Conservation (phyloP, 2,329 filamentous ascomycete species). For the Cladosporium colombiae region DNA sequence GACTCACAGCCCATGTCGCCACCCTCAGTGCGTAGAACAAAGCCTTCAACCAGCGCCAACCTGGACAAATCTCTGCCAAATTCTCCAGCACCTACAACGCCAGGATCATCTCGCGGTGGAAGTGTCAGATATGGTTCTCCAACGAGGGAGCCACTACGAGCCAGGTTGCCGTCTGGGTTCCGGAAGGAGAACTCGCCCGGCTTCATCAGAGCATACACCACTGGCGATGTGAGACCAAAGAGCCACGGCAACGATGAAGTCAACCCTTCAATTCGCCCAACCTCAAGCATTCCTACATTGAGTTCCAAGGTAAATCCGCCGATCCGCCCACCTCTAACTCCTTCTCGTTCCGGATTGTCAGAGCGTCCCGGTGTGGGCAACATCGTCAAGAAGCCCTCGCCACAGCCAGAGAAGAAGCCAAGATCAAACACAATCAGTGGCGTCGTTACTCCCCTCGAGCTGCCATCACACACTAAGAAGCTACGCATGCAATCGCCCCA, state of each 20-base stretch:
- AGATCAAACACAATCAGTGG: slow-evolving; percentile 30
- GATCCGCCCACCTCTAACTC: slow-evolving; percentile 43
- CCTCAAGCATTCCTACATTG: slow-evolving; percentile 54
- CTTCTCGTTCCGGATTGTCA: slow-evolving; percentile 50
- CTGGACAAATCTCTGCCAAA: slow-evolving; percentile 35
- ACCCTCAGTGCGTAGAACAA: slow-evolving; percentile 27
- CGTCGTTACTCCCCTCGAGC: slow-evolving; percentile 23
- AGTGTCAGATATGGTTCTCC: slow-evolving; percentile 45
- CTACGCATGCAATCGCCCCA: slow-evolving; percentile 65
- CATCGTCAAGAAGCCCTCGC: slow-evolving; percentile 61
- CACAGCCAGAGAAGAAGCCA: slow-evolving; percentile 41
- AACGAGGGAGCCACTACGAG: slow-evolving; percentile 34
- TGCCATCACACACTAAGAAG: slow-evolving; percentile 53
- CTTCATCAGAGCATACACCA: slow-evolving; percentile 26
- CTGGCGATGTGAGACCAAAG: slow-evolving; percentile 30
- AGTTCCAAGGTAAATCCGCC: slow-evolving; percentile 33
- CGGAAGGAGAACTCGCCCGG: slow-evolving; percentile 47
- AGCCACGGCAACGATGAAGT: slow-evolving; percentile 29
- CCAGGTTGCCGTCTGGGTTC: slow-evolving; percentile 40
- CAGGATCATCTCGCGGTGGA: slow-evolving; percentile 41
- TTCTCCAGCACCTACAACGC: slow-evolving; percentile 40
- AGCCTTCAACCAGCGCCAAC: slow-evolving; percentile 18
- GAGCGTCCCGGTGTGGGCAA: slow-evolving; percentile 54
- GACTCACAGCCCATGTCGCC: slow-evolving; percentile 28
- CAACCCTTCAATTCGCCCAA: slow-evolving; percentile 23